Evolutionary conservation across 78 protist genomes (phyloP), one percentile per base, ranked within the genome.

Genomic region (Protostelium mycophagum): DNA sequence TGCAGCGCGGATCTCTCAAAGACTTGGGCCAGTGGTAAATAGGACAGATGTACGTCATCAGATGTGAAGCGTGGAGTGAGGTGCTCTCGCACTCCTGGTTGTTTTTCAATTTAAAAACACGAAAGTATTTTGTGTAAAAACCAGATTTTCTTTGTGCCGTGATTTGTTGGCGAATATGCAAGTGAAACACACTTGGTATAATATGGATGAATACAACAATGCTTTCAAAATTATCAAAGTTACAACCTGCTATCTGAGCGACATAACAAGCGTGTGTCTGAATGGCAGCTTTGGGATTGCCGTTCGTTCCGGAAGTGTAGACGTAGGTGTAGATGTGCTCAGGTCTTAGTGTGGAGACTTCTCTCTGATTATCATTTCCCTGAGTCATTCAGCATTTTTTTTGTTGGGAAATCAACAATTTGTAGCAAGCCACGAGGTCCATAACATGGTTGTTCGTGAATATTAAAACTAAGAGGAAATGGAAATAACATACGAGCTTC

Each of bases 261-360:
- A 94, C 87, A 89, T 87, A 85, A 28, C 91, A 89, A 0, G 63
- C 86, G 83, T 91, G 92, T 0, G 94, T 85, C 28, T 89, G 38
- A 51, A 94, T 90, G 23, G 91, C 93, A 87, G 91, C 93, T 89
- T 36, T 87, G 84, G 35, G 84, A 10, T 10, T 63, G 39, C 99
- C 99, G 1, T 98, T 98, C 37, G 99, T 95, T 51, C 99, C 99
- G 0, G 97, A 94, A 0, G 99, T 98, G 95, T 97, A 99, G 88
- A 95, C 89, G 85, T 97, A 37, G 23, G 93, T 89, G 73, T 91
- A 92, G 25, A 91, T 1, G 89, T 95, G 96, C 0, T 90, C 90
- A 36, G 96, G 94, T 28, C 16, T 34, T 16, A 96, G 88, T 29
- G 28, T 73, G 35, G n/a, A n/a, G 84, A 0, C 85, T 1, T 28